These are phyloP conservation scores for Neonectria punicea DNA, from an alignment of 2,329 filamentous ascomycete species.

Conservation along the genomic window DNA sequence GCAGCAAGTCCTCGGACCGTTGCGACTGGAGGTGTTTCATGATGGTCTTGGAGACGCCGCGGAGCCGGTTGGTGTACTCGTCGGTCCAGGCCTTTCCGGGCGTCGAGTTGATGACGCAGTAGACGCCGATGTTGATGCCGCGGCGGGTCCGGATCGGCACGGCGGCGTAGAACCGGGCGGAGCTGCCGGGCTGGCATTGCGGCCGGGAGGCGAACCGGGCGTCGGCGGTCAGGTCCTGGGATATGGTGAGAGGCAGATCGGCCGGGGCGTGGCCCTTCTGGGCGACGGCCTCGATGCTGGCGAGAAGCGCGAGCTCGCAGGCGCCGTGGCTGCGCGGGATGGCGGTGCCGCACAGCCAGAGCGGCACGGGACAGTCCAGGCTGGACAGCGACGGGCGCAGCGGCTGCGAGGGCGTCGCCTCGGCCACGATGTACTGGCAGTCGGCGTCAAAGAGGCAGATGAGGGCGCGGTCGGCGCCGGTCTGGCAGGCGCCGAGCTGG, in stretches of 20 bases:
- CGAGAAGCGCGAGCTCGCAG: constrained; percentile 44
- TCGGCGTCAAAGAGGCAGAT: constrained; percentile 63
- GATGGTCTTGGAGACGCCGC: constrained; percentile 45
- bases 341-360: constrained; percentile 46
- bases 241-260: constrained; percentile 46
- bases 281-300: background rate
- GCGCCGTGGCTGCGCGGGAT: constrained; percentile 44
- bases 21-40: constrained; percentile 51
- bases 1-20: constrained; percentile 39
- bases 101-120: constrained; percentile 45
- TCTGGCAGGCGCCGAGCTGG: constrained; percentile 57
- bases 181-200: constrained; percentile 36
- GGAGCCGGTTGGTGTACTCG: constrained; percentile 39
- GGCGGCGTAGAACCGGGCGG: constrained; percentile 52
- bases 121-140: constrained; percentile 56
- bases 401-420: constrained; percentile 56
- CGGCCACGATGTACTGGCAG: constrained; percentile 61
- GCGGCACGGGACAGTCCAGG: constrained; percentile 34
- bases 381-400: constrained; percentile 39
- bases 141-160: constrained; percentile 53
- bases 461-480: constrained; percentile 55
- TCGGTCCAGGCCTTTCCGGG: constrained; percentile 37
- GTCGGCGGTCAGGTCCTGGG: constrained; percentile 49
- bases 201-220: constrained; percentile 42
- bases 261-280: background rate